These are phyloP conservation scores for Chlorella sorokiniana DNA, from an alignment of 139 green algal species.

Conservation along the genomic window DNA sequence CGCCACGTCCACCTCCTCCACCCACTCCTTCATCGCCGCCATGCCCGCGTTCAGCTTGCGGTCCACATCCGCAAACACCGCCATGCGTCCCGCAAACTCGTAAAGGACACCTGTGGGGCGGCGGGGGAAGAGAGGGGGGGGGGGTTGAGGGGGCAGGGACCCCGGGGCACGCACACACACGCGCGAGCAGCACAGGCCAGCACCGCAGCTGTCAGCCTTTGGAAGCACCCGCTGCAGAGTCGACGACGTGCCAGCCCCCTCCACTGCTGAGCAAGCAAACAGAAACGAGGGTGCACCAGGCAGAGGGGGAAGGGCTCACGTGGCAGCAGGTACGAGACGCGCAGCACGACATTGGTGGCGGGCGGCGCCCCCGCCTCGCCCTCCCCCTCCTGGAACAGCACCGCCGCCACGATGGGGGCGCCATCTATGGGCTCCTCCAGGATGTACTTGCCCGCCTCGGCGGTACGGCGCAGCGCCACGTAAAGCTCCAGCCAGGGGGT, in stretches of 20 bases:
- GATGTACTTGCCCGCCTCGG: slow-evolving; percentile 44
- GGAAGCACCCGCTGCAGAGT: too few relatives aligned
- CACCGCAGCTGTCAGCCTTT: too few relatives aligned
- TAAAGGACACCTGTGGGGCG: slow-evolving; percentile 29
- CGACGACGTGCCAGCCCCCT: too few relatives aligned
- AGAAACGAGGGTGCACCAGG: too few relatives aligned
- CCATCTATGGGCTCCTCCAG: slow-evolving; percentile 47
- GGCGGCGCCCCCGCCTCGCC: slow-evolving; percentile 13
- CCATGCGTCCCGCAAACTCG: slow-evolving; percentile 47
- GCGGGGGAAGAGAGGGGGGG: not conserved
- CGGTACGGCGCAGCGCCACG: slow-evolving; percentile 37
- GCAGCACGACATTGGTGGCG: slow-evolving; percentile 35
- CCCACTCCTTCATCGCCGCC: slow-evolving; percentile 34
- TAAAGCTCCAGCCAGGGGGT: slow-evolving; percentile 54
- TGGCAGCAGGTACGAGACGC: slow-evolving; percentile 45
- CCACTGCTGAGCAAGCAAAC: too few relatives aligned
- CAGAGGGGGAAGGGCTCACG: too few relatives aligned
- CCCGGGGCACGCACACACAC: not conserved
- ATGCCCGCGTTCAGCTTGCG: slow-evolving; percentile 41
- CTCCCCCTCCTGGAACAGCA: slow-evolving; percentile 51
- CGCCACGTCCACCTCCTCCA: slow-evolving; percentile 6
- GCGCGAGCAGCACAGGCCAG: not conserved
- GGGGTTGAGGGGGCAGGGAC: not conserved
- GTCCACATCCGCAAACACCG: slow-evolving; percentile 50
- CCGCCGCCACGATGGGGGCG: slow-evolving; percentile 37